These are phyloP conservation scores for Phaeotremella skinneri DNA, from an alignment of 768 basidiomycete genomes.

Conservation along the genomic window DNA sequence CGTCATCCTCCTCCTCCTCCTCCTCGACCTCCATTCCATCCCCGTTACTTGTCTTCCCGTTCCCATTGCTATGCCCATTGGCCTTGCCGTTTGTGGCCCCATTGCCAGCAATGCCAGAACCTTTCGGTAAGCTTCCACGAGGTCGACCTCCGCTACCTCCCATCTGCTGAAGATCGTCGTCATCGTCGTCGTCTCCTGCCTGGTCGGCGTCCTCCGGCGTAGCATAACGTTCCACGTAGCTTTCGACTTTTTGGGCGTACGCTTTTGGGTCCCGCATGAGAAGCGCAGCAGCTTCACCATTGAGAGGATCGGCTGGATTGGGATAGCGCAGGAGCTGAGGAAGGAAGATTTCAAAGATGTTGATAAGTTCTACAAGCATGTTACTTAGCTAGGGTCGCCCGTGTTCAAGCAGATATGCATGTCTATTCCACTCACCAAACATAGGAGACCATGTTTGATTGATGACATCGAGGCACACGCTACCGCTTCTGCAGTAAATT, in stretches of 20 bases:
- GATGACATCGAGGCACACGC: constrained; percentile 96
- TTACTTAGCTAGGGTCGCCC: background rate
- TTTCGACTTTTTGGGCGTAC: constrained; percentile 91
- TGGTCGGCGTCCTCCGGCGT: constrained; percentile 85
- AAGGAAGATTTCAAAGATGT: constrained; percentile 97
- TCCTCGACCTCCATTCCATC: constrained; percentile 11
- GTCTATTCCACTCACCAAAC: constrained; percentile 87
- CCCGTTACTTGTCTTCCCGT: background rate
- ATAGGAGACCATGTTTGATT: constrained; percentile 99
- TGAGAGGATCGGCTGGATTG: constrained; percentile 95
- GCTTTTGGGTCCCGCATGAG: constrained; percentile 96
- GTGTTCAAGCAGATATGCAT: background rate
- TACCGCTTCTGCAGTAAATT: constrained; percentile 75
- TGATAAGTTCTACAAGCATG: constrained; percentile 79
- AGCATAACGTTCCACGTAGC: constrained; percentile 93
- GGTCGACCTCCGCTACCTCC: background rate
- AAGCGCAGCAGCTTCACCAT: constrained; percentile 95
- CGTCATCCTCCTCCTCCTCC: constrained; percentile 56
- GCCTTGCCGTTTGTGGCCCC: constrained; percentile 8
- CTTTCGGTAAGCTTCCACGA: constrained; percentile 1
- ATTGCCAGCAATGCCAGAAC: constrained; percentile 15
- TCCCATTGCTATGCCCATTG: constrained; percentile 12
- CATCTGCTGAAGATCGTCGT: constrained; percentile 57
- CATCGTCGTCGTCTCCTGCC: constrained; percentile 57
- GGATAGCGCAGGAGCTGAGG: constrained; percentile 96